A percentile compares a stretch with the other conserved stretches of the same genome.
Evolutionary conservation across 2,329 filamentous ascomycete genomes (phyloP).

Genomic region (Pseudofabraea citricarpa): DNA sequence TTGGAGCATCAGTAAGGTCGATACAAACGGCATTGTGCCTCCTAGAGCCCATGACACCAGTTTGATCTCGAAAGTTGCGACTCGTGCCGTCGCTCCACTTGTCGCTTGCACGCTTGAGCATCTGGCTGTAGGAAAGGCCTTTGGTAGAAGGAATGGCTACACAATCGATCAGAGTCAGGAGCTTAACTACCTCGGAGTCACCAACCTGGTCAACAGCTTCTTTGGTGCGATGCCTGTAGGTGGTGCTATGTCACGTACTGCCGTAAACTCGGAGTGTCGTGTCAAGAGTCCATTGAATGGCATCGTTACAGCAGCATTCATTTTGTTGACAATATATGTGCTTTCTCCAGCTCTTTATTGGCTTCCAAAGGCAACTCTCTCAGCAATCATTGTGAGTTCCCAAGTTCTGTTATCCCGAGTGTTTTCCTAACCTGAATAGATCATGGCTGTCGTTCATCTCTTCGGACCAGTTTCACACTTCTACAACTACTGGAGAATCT

Average conservation of each 20-base stretch:
- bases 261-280: conserved; percentile 60
- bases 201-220: conserved; percentile 60
- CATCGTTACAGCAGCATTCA: conserved; percentile 54
- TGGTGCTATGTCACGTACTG: conserved; percentile 63
- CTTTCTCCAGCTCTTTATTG: conserved; percentile 58
- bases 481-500: conserved; percentile 60
- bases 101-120: conserved; percentile 47
- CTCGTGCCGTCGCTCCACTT: conserved; percentile 53
- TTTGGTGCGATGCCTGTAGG: conserved; percentile 61
- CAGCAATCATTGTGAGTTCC: conserved; percentile 64
- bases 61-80: conserved; percentile 48
- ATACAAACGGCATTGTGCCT: conserved; percentile 47
- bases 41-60: conserved; percentile 41
- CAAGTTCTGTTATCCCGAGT: too few species aligned
- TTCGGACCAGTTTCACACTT: conserved; percentile 54
- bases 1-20: conserved; percentile 54
- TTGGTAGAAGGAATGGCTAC: conserved; percentile 58
- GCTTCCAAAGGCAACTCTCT: conserved; percentile 62
- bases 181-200: conserved; percentile 56
- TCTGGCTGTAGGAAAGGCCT: conserved; percentile 59
- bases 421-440: too few species aligned
- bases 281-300: conserved; percentile 59
- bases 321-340: conserved; percentile 57
- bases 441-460: conserved; percentile 58
- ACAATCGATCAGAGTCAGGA: conserved; percentile 61